Conservation (phyloP, 176 grass and related monocot genomes). For the Neostapfia colusana region DNA sequence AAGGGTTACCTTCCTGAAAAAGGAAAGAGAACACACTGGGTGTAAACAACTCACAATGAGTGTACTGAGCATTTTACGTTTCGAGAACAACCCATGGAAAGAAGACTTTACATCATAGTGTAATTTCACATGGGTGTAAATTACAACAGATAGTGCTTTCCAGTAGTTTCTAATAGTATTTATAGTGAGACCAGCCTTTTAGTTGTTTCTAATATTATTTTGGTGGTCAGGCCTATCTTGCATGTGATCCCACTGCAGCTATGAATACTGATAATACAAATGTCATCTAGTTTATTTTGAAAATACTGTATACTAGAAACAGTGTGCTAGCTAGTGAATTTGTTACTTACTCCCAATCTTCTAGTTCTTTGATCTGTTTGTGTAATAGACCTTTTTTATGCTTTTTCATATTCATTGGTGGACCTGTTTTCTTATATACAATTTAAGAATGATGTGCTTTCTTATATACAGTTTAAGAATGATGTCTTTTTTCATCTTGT, state of each 20-base stretch:
- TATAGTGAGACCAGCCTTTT: not conserved
- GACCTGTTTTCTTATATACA: not conserved
- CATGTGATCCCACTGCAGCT: not conserved
- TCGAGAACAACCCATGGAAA: no score
- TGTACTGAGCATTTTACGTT: not conserved
- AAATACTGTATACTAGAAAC: not conserved
- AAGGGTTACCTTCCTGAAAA: not conserved
- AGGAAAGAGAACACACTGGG: not conserved
- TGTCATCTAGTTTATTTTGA: not conserved
- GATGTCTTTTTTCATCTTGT: not conserved
- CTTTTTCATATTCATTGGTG: not conserved
- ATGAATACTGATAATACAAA: not conserved
- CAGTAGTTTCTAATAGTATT: not conserved
- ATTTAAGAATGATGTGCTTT: no score
- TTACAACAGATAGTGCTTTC: not conserved
- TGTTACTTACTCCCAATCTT: not conserved
- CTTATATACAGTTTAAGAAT: constrained; percentile 4
- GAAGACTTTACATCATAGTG: no score
- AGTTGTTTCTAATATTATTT: not conserved
- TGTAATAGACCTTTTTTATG: not conserved
- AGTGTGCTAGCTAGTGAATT: not conserved
- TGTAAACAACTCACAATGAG: not conserved
- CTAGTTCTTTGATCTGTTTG: not conserved
- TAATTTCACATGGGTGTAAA: not conserved
- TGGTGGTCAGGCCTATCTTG: not conserved